A percentile compares a stretch with the other conserved stretches of the same genome.
These are phyloP conservation scores for Aquilaria sinensis DNA, from an alignment of 345 rosid species.

Conservation along the genomic window DNA sequence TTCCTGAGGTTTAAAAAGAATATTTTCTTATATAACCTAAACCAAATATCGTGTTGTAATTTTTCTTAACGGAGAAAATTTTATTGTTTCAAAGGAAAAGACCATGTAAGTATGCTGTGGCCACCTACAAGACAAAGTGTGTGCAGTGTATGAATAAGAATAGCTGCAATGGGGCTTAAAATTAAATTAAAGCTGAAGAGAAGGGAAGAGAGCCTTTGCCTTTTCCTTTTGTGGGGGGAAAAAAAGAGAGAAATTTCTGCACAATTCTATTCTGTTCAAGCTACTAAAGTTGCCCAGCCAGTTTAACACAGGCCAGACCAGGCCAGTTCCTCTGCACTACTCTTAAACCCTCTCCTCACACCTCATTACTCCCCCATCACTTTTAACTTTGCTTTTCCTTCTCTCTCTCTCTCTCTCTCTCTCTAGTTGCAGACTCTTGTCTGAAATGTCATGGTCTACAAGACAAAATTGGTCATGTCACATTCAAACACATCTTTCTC, in stretches of 20 bases:
- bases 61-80: no score
- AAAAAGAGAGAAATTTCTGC: neutral
- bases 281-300: constrained; percentile 18
- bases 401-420: constrained; percentile 2
- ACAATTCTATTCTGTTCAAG: neutral
- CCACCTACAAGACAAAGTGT: no score
- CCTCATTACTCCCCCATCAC: constrained; percentile 11
- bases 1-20: no score
- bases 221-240: constrained; percentile 13
- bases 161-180: no score
- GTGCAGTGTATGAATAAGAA: no score
- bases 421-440: constrained; percentile 14
- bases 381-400: constrained; percentile 12
- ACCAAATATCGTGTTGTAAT: no score
- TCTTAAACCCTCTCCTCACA: neutral
- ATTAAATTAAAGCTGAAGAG: no score
- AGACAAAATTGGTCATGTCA: constrained; percentile 18
- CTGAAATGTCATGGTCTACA: constrained; percentile 18
- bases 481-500: constrained; percentile 22
- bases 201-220: constrained; percentile 6
- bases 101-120: no score
- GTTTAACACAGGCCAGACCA: constrained; percentile 15
- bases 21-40: no score
- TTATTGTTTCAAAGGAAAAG: no score
- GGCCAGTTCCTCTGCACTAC: constrained; percentile 10